Conservation (phyloP, 495 filamentous ascomycete species). For the Tuber indicum region DNA sequence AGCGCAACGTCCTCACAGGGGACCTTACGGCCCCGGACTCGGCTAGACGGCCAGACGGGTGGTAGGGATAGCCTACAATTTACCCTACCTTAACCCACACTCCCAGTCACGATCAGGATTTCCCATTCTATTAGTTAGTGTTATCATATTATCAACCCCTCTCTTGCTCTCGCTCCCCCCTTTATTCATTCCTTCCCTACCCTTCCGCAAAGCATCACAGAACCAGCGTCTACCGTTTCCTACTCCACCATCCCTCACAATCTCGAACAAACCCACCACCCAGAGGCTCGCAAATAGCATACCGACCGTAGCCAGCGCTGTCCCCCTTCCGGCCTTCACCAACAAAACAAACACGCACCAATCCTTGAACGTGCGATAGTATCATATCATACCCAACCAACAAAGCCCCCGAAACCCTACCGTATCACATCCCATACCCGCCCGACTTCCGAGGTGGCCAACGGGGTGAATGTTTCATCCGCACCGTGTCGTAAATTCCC, state of each 20-base stretch:
- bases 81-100: background rate
- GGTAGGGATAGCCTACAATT: background rate
- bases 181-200: background rate
- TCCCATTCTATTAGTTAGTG: background rate
- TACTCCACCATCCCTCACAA: background rate
- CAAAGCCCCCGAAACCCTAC: background rate
- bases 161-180: background rate
- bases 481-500: background rate
- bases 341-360: background rate
- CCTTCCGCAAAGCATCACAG: background rate
- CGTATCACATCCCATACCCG: background rate
- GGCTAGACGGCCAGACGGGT: background rate
- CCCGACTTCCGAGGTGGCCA: background rate
- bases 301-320: background rate
- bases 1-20: background rate
- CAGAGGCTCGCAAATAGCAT: background rate
- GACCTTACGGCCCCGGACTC: background rate
- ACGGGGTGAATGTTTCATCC: background rate
- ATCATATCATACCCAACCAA: background rate
- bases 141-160: no score
- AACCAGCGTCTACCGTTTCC: background rate
- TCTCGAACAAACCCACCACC: background rate
- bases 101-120: background rate
- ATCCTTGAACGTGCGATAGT: background rate
- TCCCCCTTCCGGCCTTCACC: background rate